Base-by-base conservation (phyloP, 2,329 filamentous ascomycete species). In the Aschersonia sp. region DNA sequence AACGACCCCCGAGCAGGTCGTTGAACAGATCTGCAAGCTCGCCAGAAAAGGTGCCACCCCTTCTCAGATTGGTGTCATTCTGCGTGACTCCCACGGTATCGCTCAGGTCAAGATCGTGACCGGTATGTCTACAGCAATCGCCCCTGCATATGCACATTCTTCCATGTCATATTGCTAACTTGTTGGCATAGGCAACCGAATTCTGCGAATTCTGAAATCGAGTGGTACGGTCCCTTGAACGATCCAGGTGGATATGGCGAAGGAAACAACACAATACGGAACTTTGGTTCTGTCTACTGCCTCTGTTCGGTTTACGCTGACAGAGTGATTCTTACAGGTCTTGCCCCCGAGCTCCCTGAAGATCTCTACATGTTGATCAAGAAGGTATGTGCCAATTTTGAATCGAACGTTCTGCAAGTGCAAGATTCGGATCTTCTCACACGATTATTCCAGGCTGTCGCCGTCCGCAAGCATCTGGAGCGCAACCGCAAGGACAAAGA, bases 361-460 rank as follows among this genome's bases (percentile, higher is more conserved):
- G 92, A 98, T 74, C 84, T 97, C 61, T 98, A 97, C 84, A 94
- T 95, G 86, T 79, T 97, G 71, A 97, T 97, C 87, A 95, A 95
- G 86, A 98, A 98, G 88, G 90, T 94, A 68, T 52, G 63, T 48
- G 32, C 46, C 40, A 30, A 44, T 29, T 12, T 12, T 37, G 35
- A 37, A 5, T 8, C 8, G 4, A 37, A 37, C 22, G 22, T 22
- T 22, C 22, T 22, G 22, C 22, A 2, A 22, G 22, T 22, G 22
- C 22, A 22, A 22, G 2, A 22, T 37, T 37, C 2, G 35, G 12
- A 37, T 9, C 8, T 37, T 9, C 12, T 37, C 8, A 37, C 35
- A 37, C 8, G 12, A 4, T 9, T 56, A 56, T 46, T 54, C 45
- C 53, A 92, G 88, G 89, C 89, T 62, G 89, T 95, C 63, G 84